These are phyloP conservation scores for Toxoplasma gondii DNA, from an alignment of 169 alveolate genomes.

Conservation along the genomic window DNA sequence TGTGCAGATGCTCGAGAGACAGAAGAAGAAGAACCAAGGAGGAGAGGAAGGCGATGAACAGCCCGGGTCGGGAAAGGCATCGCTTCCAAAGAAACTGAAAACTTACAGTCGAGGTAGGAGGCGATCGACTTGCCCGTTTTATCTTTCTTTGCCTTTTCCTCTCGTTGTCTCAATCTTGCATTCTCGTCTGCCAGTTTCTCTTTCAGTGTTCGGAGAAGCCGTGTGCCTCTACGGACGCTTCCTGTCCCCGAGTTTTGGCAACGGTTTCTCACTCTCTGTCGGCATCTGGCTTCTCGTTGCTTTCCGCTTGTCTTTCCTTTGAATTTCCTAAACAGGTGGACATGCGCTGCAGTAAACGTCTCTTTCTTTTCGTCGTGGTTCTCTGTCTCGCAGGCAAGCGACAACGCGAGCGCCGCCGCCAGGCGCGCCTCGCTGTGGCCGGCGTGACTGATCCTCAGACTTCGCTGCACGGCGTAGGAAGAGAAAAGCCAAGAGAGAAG, in stretches of 20 bases:
- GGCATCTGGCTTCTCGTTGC: too few relatives aligned
- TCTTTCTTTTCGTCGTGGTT: background rate
- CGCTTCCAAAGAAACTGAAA: slow-evolving; percentile 12
- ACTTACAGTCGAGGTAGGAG: slow-evolving; percentile 24
- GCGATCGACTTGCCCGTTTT: too few relatives aligned
- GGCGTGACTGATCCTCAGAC: background rate
- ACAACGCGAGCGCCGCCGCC: slow-evolving; percentile 31
- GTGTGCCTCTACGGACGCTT: background rate
- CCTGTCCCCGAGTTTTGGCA: background rate
- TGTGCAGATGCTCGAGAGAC: slow-evolving; percentile 17
- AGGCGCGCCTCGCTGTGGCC: slow-evolving; percentile 12
- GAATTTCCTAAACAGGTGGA: too few relatives aligned
- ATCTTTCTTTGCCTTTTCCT: too few relatives aligned
- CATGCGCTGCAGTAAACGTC: too few relatives aligned
- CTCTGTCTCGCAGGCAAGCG: background rate
- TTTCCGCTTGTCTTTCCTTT: too few relatives aligned
- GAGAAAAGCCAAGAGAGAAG: background rate
- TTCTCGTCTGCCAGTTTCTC: too few relatives aligned
- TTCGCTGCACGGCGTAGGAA: background rate
- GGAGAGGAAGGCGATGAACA: background rate
- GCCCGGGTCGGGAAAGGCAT: background rate
- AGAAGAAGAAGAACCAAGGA: background rate
- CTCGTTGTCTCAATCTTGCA: too few relatives aligned
- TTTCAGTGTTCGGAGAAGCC: background rate
- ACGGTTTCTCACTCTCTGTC: background rate